Evolutionary conservation across 2,329 filamentous ascomycete genomes (phyloP).

Genomic region (Metarhizium robertsii): DNA sequence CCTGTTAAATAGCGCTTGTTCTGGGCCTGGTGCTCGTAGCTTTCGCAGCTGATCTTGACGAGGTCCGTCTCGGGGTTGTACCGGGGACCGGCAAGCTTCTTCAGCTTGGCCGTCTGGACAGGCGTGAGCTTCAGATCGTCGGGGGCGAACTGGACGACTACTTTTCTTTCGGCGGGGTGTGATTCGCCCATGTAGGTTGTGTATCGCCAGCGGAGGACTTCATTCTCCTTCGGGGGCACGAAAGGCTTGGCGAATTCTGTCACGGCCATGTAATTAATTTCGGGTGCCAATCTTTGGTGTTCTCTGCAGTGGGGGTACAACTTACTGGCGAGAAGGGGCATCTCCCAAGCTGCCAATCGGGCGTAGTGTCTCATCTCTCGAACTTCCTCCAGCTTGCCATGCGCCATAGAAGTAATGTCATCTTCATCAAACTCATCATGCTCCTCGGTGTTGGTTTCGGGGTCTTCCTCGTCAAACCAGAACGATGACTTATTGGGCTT

Average conservation of each 20-base stretch:
- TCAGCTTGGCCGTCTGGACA: constrained; percentile 67
- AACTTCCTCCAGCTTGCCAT: constrained; percentile 80
- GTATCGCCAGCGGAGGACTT: constrained; percentile 87
- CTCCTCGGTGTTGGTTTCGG: constrained; percentile 40
- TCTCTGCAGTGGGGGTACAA: constrained; percentile 10
- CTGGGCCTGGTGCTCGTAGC: constrained; percentile 79
- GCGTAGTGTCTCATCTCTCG: constrained; percentile 84
- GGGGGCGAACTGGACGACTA: constrained; percentile 82
- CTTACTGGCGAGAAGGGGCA: constrained; percentile 83
- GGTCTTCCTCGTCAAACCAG: constrained; percentile 41
- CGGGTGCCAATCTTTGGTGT: not conserved
- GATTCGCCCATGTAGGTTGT: constrained; percentile 92
- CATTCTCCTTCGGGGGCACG: constrained; percentile 52
- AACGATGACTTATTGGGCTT: constrained; percentile 30
- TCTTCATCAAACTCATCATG: constrained; percentile 63
- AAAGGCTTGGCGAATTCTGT: constrained; percentile 83
- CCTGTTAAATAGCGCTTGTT: constrained; percentile 94
- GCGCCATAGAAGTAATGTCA: constrained; percentile 74
- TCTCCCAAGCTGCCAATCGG: constrained; percentile 84
- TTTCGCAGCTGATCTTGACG: constrained; percentile 85
- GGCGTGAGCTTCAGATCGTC: constrained; percentile 61
- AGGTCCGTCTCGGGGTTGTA: constrained; percentile 79
- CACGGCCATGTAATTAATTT: not conserved
- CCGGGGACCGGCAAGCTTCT: constrained; percentile 75
- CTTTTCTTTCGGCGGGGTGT: constrained; percentile 87